phyloP scores from a whole-genome alignment of 345 rosid species.

The Turritis glabra region DNA sequence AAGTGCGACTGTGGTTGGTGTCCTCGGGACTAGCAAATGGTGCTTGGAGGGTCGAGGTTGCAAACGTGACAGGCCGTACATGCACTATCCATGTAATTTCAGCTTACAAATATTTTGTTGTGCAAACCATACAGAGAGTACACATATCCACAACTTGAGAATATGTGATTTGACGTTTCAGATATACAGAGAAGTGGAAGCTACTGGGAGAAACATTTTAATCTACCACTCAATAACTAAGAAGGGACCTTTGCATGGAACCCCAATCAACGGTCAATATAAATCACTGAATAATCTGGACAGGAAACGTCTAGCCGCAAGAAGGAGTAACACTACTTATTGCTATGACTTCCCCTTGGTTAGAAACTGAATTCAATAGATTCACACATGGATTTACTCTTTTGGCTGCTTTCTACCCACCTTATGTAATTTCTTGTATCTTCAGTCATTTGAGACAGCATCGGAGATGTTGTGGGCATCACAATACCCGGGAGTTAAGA shows the following conservation, averaged over 20 bases:
- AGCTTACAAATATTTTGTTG: not conserved
- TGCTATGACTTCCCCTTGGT: constrained; percentile 99
- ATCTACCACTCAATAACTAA: constrained; percentile 70
- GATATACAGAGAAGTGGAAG: constrained; percentile 92
- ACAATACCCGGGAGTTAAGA: constrained; percentile 51
- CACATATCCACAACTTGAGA: constrained; percentile 14
- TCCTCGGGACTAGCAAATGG: constrained; percentile 85
- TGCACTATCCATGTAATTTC: constrained; percentile 83
- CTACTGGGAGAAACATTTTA: constrained; percentile 50
- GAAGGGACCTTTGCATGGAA: constrained; percentile 66
- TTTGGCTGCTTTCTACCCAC: too few relatives aligned
- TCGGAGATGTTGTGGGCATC: constrained; percentile 75
- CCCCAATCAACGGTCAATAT: constrained; percentile 61
- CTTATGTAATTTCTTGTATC: constrained; percentile 20
- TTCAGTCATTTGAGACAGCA: constrained; percentile 90
- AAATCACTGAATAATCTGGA: constrained; percentile 76
- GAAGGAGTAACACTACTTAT: constrained; percentile 81
- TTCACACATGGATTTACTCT: not conserved
- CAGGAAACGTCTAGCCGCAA: constrained; percentile 81
- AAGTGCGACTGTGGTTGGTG: constrained; percentile 89
- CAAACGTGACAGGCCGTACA: constrained; percentile 94
- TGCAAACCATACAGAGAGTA: not conserved
- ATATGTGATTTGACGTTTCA: constrained; percentile 41
- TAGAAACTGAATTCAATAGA: constrained; percentile 37
- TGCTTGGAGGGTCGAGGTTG: constrained; percentile 89